phyloP scores from a whole-genome alignment of 495 filamentous ascomycete genomes.

The Penicillium argentinense region DNA sequence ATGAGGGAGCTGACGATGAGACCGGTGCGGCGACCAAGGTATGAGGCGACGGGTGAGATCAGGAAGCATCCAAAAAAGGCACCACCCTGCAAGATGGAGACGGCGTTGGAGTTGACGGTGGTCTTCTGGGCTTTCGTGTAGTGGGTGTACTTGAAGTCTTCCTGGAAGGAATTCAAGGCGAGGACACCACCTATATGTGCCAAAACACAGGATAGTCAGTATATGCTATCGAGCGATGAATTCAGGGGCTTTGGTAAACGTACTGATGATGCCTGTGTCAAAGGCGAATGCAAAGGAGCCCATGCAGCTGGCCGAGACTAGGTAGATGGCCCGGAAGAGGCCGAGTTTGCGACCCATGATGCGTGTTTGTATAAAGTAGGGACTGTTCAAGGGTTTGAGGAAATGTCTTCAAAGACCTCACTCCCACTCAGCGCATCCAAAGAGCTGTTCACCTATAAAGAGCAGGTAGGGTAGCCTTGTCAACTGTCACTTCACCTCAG shows the following conservation, averaged over 20 bases:
- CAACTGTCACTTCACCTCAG: background rate
- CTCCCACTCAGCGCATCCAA: too few species aligned
- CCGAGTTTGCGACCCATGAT: slow-evolving; percentile 35
- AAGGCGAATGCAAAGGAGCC: slow-evolving; percentile 42
- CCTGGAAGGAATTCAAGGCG: slow-evolving; percentile 38
- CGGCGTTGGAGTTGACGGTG: slow-evolving; percentile 42
- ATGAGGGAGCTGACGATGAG: slow-evolving; percentile 41
- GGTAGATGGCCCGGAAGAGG: slow-evolving; percentile 32
- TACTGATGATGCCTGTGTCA: slow-evolving; percentile 42
- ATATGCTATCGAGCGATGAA: background rate
- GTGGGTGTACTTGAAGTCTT: slow-evolving; percentile 34
- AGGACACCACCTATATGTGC: slow-evolving; percentile 37
- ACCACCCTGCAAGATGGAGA: slow-evolving; percentile 41
- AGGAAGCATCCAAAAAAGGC: slow-evolving; percentile 49
- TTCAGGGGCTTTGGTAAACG: background rate
- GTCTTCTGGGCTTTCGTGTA: slow-evolving; percentile 28
- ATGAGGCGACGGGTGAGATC: slow-evolving; percentile 43
- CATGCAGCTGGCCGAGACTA: slow-evolving; percentile 40
- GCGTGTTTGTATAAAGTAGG: background rate
- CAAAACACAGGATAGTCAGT: background rate
- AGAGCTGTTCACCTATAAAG: background rate
- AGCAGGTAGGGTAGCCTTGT: background rate
- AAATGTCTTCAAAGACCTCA: too few species aligned
- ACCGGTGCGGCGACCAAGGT: slow-evolving; percentile 40
- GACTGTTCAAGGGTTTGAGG: background rate